Conservation (phyloP, 192 early-diverging fungal species). For the Spizellomyces sp. region DNA sequence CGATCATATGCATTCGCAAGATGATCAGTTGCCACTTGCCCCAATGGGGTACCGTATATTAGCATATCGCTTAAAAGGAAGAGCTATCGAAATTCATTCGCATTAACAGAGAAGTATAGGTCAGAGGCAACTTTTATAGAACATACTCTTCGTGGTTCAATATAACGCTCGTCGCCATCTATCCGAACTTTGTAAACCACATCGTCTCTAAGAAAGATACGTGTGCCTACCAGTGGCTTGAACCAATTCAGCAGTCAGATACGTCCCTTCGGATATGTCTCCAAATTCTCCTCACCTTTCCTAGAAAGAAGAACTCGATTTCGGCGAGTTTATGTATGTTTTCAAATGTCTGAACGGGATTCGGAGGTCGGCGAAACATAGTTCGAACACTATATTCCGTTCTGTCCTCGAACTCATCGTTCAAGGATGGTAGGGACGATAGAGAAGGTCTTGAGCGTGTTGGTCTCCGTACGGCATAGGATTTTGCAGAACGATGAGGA, state of each 20-base stretch:
- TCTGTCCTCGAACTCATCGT: no score
- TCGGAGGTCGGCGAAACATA: no score
- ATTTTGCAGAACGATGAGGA: no score
- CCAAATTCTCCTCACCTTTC: not conserved
- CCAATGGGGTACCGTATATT: constrained; percentile 14
- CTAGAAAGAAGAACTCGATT: constrained; percentile 25
- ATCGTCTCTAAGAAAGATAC: constrained; percentile 13
- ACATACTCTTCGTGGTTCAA: not conserved
- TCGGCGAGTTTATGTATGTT: constrained; percentile 25
- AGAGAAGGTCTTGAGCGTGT: no score
- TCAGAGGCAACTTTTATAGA: no score
- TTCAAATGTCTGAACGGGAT: constrained; percentile 6
- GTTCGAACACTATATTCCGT: no score
- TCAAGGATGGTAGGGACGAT: no score
- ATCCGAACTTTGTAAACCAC: constrained; percentile 14
- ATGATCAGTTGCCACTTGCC: not conserved
- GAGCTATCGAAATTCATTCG: no score
- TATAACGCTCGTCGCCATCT: constrained; percentile 1
- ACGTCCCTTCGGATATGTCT: no score
- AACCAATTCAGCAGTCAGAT: no score
- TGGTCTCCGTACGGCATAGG: no score
- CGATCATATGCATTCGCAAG: constrained; percentile 8
- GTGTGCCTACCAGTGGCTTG: no score
- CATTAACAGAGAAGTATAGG: not conserved
- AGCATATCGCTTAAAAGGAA: constrained; percentile 21